A percentile compares a stretch with the other conserved stretches of the same genome.
Conservation (phyloP, 768 basidiomycete genomes). For the Amanita phalloides region DNA sequence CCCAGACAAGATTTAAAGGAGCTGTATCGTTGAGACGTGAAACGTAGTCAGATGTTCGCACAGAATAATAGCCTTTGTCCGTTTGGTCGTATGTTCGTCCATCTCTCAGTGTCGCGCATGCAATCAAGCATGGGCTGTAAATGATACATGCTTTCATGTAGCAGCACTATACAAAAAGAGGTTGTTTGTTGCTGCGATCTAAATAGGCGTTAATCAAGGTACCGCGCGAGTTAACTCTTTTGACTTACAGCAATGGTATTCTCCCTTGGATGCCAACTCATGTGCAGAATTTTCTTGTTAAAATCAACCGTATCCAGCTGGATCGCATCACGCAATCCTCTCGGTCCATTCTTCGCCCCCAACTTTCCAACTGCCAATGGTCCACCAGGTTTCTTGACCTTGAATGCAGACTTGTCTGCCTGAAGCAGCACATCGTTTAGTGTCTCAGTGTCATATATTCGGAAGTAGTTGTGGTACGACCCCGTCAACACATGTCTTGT, state of each 20-base stretch:
- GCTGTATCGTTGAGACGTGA: neutral
- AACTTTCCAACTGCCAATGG: constrained; percentile 63
- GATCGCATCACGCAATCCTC: constrained; percentile 76
- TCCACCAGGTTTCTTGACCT: constrained; percentile 97
- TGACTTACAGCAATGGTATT: constrained; percentile 89
- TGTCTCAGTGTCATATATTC: constrained; percentile 92
- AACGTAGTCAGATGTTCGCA: neutral
- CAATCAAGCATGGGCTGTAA: constrained; percentile 2
- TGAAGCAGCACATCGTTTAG: constrained; percentile 87
- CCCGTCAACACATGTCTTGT: constrained; percentile 87
- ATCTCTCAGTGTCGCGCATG: constrained; percentile 3
- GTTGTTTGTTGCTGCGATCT: constrained; percentile 98
- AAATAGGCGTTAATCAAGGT: constrained; percentile 3
- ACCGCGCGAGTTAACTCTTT: neutral
- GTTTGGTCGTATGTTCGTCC: constrained; percentile 2
- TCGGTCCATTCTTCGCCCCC: constrained; percentile 64
- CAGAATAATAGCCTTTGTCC: neutral
- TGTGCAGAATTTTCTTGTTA: constrained; percentile 95
- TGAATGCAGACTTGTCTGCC: constrained; percentile 99
- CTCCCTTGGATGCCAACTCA: constrained; percentile 97
- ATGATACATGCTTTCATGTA: constrained; percentile 7
- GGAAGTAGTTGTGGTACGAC: constrained; percentile 99
- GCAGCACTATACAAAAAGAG: constrained; percentile 78
- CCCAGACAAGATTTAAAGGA: neutral
- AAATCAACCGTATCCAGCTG: constrained; percentile 82